These are phyloP conservation scores for Yamadazyma insecticola DNA, from an alignment of 805 yeast genomes.

Conservation along the genomic window DNA sequence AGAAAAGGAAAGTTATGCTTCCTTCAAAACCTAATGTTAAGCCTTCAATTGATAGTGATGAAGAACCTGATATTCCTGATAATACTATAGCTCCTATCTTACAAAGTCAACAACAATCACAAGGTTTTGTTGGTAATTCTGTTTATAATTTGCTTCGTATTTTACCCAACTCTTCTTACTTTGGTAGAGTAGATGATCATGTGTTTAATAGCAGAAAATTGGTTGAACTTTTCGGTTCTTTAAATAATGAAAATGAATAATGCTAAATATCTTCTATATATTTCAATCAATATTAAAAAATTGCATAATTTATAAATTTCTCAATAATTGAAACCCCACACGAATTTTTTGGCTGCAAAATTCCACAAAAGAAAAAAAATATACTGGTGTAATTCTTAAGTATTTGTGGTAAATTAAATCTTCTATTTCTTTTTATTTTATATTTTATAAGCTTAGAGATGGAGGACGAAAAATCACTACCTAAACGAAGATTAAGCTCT, in stretches of 20 bases:
- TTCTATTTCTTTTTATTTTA: not conserved
- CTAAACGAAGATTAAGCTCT: no score
- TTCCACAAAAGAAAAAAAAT: not conserved
- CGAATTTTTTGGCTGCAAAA: slow-evolving; percentile 1
- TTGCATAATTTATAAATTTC: not conserved
- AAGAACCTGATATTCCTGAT: slow-evolving; percentile 3
- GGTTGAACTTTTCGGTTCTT: slow-evolving; percentile 30
- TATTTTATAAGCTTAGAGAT: no score
- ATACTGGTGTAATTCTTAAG: not conserved
- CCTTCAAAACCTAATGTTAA: slow-evolving; percentile 10
- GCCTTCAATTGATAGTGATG: slow-evolving; percentile 2
- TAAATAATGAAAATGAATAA: slow-evolving; percentile 2
- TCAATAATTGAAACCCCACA: not conserved
- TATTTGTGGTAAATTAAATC: not conserved
- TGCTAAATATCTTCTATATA: not conserved
- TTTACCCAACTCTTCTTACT: slow-evolving; percentile 58
- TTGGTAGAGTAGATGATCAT: slow-evolving; percentile 42
- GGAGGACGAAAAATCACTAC: no score
- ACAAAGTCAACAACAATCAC: slow-evolving; percentile 5
- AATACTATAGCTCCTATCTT: not conserved
- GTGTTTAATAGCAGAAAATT: slow-evolving; percentile 53
- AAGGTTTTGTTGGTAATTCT: slow-evolving; percentile 29
- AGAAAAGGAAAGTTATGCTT: slow-evolving; percentile 5
- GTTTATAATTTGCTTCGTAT: slow-evolving; percentile 45
- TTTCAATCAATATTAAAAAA: not conserved